Conservation (phyloP, 1,284 basidiomycete genomes). For the Sanguinoderma infundibulare region DNA sequence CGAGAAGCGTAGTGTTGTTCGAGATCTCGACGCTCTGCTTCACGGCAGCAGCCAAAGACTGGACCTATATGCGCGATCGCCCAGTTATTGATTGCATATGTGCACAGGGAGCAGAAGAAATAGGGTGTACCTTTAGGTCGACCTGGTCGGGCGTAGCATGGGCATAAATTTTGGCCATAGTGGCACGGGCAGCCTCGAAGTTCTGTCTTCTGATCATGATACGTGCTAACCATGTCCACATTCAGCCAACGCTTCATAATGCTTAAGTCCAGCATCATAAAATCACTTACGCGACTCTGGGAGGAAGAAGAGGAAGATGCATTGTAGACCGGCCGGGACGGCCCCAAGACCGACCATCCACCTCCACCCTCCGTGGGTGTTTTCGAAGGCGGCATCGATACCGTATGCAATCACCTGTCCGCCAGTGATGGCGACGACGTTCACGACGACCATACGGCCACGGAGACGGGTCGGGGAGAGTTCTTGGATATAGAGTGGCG, state of each 20-base stretch:
- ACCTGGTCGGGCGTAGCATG: slow-evolving; percentile 67
- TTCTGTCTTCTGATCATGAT: slow-evolving; percentile 67
- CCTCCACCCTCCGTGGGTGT: slow-evolving; percentile 71
- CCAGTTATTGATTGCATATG: not conserved
- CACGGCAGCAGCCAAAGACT: slow-evolving; percentile 64
- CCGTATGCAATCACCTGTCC: slow-evolving; percentile 83
- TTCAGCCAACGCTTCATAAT: not conserved
- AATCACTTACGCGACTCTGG: slow-evolving; percentile 75
- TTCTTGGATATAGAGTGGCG: slow-evolving; percentile 86
- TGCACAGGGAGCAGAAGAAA: not conserved
- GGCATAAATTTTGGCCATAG: slow-evolving; percentile 72
- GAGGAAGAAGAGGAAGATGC: slow-evolving; percentile 63
- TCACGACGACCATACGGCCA: slow-evolving; percentile 77
- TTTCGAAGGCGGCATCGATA: slow-evolving; percentile 75
- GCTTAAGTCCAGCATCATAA: not conserved
- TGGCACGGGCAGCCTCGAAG: slow-evolving; percentile 49
- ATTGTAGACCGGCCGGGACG: slow-evolving; percentile 70
- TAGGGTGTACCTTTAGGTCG: slow-evolving; percentile 57
- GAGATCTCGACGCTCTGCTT: slow-evolving; percentile 65
- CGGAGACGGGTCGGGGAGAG: slow-evolving; percentile 77
- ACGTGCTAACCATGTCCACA: slow-evolving; percentile 51
- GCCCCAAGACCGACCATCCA: slow-evolving; percentile 85
- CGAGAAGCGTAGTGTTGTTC: slow-evolving; percentile 61
- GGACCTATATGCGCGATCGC: slow-evolving; percentile 43
- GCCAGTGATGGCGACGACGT: slow-evolving; percentile 66